Conservation (phyloP, 306 rosid species). For the Phaseolus lunatus region DNA sequence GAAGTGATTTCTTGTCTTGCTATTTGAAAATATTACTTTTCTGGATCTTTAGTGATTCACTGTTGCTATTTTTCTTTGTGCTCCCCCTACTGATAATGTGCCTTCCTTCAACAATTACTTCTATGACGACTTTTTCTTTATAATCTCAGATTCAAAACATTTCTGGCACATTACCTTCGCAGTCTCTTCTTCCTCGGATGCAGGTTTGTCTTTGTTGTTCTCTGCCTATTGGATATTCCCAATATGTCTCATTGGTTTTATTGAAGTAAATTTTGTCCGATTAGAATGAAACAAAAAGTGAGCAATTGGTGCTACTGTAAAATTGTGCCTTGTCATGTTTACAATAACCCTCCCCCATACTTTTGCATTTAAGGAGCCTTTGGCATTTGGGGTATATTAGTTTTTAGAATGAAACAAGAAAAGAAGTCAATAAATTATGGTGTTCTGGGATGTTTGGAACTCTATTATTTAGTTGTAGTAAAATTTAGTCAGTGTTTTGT, state of each 20-base stretch:
- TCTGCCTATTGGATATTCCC: slow-evolving; percentile 28
- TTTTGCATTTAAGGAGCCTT: too few relatives aligned
- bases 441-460: slow-evolving; percentile 34
- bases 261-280: slow-evolving; percentile 23
- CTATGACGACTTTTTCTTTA: slow-evolving; percentile 37
- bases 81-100: slow-evolving; percentile 20
- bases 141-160: slow-evolving; percentile 82
- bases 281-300: slow-evolving; percentile 15
- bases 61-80: slow-evolving; percentile 28
- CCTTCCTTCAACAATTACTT: slow-evolving; percentile 29
- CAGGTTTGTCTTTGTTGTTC: slow-evolving; percentile 67
- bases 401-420: slow-evolving; percentile 13
- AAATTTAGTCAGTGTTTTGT: slow-evolving; percentile 26
- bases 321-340: too few relatives aligned
- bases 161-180: slow-evolving; percentile 82
- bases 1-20: slow-evolving; percentile 25
- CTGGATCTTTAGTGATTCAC: slow-evolving; percentile 4
- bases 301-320: too few relatives aligned
- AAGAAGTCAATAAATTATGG: slow-evolving; percentile 18
- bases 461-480: slow-evolving; percentile 10
- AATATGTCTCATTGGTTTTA: slow-evolving; percentile 22
- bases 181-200: slow-evolving; percentile 68
- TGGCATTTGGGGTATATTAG: too few relatives aligned
- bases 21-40: slow-evolving; percentile 35
- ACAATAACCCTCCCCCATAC: too few relatives aligned